phyloP scores from a whole-genome alignment of 2,329 filamentous ascomycete species.

The Gremmenia infestans region DNA sequence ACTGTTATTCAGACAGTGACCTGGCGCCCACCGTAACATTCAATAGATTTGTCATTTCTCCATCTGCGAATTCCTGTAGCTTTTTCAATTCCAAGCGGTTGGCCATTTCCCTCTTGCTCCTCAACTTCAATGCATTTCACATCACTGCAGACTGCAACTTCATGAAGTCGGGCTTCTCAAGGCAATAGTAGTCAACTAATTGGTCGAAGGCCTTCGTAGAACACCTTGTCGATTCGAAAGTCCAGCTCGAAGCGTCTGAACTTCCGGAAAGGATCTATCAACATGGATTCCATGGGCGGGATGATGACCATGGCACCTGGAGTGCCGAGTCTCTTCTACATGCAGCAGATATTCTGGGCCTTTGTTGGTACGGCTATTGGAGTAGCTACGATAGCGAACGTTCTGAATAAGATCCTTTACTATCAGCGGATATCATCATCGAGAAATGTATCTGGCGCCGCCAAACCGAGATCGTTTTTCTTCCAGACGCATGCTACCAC shows the following conservation, averaged over 20 bases:
- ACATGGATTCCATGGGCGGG: background rate
- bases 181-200: background rate
- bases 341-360: constrained; percentile 44
- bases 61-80: background rate
- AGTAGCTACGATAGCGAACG: constrained; percentile 39
- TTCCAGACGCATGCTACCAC: constrained; percentile 45
- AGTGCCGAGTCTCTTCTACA: constrained; percentile 36
- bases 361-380: constrained; percentile 41
- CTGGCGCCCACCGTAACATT: background rate
- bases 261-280: too few species aligned
- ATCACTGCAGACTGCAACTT: background rate
- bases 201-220: too few species aligned
- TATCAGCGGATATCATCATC: constrained; percentile 44
- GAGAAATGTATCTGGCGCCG: constrained; percentile 37
- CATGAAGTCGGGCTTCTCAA: background rate
- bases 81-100: background rate
- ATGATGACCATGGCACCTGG: constrained; percentile 34
- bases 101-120: background rate
- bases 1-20: background rate
- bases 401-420: constrained; percentile 43
- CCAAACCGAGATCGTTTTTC: constrained; percentile 48
- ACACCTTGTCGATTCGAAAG: too few species aligned
- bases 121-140: background rate
- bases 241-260: too few species aligned
- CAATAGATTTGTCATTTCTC: background rate